A percentile compares a stretch with the other conserved stretches of the same genome.
Conservation (phyloP, 2,329 filamentous ascomycete genomes). For the Sporothrix inflata region DNA sequence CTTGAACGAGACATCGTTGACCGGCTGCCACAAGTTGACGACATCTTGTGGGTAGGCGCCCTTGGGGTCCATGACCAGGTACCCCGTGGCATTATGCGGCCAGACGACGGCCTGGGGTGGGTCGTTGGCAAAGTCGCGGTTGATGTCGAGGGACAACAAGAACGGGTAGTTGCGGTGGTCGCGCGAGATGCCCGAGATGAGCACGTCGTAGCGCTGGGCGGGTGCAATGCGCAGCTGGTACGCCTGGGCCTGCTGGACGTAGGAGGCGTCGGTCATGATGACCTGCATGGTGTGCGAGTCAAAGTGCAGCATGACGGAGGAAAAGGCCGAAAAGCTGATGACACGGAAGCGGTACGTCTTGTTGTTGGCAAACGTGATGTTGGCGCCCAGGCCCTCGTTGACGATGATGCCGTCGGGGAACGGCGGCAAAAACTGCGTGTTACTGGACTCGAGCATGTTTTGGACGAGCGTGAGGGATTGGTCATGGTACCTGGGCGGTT, state of each 20-base stretch:
- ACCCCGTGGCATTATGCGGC: constrained; percentile 49
- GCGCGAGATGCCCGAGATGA: constrained; percentile 42
- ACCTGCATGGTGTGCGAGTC: constrained; percentile 50
- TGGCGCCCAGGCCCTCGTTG: constrained; percentile 47
- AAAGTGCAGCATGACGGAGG: constrained; percentile 50
- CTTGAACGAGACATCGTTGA: constrained; percentile 64
- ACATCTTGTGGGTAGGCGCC: constrained; percentile 39
- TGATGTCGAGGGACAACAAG: constrained; percentile 49
- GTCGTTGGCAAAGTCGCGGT: constrained; percentile 47
- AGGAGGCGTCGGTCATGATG: constrained; percentile 50
- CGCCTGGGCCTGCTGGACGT: constrained; percentile 43
- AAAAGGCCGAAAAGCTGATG: constrained; percentile 51
- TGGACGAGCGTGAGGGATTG: constrained; percentile 45
- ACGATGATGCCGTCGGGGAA: constrained; percentile 47
- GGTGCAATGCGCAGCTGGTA: constrained; percentile 48
- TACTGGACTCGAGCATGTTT: constrained; percentile 47
- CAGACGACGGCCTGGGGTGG: constrained; percentile 37
- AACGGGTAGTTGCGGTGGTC: constrained; percentile 49
- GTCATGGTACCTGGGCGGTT: constrained; percentile 46
- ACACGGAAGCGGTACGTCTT: constrained; percentile 54
- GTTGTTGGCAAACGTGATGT: constrained; percentile 45
- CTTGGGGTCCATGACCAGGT: constrained; percentile 46
- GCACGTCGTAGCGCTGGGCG: constrained; percentile 52
- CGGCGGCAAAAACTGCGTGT: constrained; percentile 47
- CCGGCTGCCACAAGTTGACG: constrained; percentile 51